Evolutionary conservation across 176 grass and related monocot genomes (phyloP), one percentile per base, ranked within the genome.

Genomic region (Oryza meyeriana): DNA sequence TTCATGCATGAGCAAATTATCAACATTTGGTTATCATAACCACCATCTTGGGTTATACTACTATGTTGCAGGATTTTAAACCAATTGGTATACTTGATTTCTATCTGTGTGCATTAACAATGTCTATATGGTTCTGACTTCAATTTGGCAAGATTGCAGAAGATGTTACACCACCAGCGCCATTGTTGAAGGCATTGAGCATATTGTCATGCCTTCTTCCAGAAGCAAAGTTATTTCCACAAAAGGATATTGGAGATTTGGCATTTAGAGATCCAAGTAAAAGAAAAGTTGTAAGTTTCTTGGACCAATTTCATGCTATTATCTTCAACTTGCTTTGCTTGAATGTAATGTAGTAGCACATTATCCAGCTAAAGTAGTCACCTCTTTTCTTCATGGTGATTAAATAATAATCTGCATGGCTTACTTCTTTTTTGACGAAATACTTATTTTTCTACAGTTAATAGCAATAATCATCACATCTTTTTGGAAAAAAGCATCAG

Each of bases 221-320:
- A 66, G 90, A 98, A 87, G 93, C 93, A 0, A 98, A 98, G 69
- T 62, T 95, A 76, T 98, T 98, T 79, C 96, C 96, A 3, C 90
- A 90, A 74, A 93, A 98, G 69, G 93, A 98, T 93, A 76, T 95
- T 52, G 96, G 96, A 82, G 81, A 98, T 93, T 85, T 98, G 87
- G 83, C 88, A 80, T 98, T 93, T 71, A 91, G 93, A 88, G 96
- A 98, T 86, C 89, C 87, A 66, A 79, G 32, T 42, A 98, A 98
- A 91, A 87, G 93, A 91, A 88, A 91, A 86, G 45, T 93, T 62
- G 96, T 98, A 81, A 91, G 90, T 86, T 61, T 16, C 76, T 72
- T 86, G 30, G 66, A 50, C 36, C 18, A 59, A 57, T 59, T 75
- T 40, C 32, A 24, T 27, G 17, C 12, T 57, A 30, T 30, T 57